These are phyloP conservation scores for Mikania micrantha DNA, from an alignment of 129 eudicot species.

Conservation along the genomic window DNA sequence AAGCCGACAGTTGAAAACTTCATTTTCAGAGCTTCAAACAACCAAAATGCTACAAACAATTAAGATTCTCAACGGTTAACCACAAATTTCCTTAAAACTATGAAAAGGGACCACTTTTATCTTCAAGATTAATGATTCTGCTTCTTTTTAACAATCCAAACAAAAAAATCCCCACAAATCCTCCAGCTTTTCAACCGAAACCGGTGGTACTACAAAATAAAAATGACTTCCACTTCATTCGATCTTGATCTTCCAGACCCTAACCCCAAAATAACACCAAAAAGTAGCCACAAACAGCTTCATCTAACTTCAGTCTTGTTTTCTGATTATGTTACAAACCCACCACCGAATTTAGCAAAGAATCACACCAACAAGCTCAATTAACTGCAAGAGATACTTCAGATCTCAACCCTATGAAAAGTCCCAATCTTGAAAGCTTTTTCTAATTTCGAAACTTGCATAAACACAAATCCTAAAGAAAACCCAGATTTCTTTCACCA, in stretches of 20 bases:
- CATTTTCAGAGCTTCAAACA: conserved; percentile 34
- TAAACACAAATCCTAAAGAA: conserved; percentile 10
- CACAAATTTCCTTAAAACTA: conserved; percentile 21
- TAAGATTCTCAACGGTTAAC: conserved; percentile 27
- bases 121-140: conserved; percentile 23
- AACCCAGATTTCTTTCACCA: conserved; percentile 28
- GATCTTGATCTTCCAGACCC: conserved; percentile 36
- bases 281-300: conserved; percentile 11
- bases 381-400: conserved; percentile 11
- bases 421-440: conserved; percentile 12
- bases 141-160: conserved; percentile 30
- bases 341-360: conserved; percentile 11
- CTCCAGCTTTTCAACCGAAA: conserved; percentile 40
- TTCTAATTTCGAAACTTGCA: conserved; percentile 22
- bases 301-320: conserved; percentile 9
- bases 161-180: conserved; percentile 26
- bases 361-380: conserved; percentile 2
- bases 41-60: conserved; percentile 21
- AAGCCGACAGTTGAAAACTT: conserved; percentile 57
- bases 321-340: background rate
- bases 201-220: conserved; percentile 47
- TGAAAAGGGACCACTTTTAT: conserved; percentile 33
- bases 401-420: conserved; percentile 22
- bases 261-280: conserved; percentile 27
- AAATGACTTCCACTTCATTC: conserved; percentile 45